Percentiles rank a stretch among this genome's conserved stretches.
phyloP scores from a whole-genome alignment of 441 rosid species.

The Eruca vesicaria region DNA sequence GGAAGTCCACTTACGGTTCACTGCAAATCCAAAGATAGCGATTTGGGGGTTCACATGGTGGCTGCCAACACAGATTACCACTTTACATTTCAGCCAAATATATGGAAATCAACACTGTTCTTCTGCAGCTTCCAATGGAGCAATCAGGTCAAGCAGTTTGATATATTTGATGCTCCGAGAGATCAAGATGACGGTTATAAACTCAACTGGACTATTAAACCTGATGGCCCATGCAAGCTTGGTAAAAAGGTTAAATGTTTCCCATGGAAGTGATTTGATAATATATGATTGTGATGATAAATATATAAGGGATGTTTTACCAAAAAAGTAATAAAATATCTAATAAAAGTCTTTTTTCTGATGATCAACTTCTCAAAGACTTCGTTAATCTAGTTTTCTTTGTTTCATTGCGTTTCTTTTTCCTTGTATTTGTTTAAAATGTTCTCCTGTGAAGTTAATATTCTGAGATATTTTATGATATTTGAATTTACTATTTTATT shows the following conservation, averaged over 20 bases:
- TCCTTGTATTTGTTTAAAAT: neutral
- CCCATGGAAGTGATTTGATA: neutral
- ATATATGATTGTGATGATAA: neutral
- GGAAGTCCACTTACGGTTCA: slow-evolving; percentile 20
- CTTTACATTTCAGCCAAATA: too few relatives aligned
- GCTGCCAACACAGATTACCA: too few relatives aligned
- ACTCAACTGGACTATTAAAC: neutral
- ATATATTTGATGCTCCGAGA: neutral
- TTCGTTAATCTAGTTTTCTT: neutral
- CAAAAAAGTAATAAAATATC: neutral
- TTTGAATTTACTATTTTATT: neutral
- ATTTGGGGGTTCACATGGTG: too few relatives aligned
- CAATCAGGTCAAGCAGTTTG: neutral
- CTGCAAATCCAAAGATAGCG: slow-evolving; percentile 30
- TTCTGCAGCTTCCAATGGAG: slow-evolving; percentile 19
- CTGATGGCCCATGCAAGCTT: neutral
- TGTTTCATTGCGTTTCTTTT: neutral
- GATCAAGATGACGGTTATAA: neutral
- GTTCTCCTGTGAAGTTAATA: too few relatives aligned
- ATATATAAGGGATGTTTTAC: neutral
- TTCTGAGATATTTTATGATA: neutral
- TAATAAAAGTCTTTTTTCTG: neutral
- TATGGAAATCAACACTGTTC: slow-evolving; percentile 26
- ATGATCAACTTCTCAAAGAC: neutral
- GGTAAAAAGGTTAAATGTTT: neutral